Evolutionary conservation across 2,329 filamentous ascomycete genomes (phyloP).

Genomic region (Curvularia lunata): DNA sequence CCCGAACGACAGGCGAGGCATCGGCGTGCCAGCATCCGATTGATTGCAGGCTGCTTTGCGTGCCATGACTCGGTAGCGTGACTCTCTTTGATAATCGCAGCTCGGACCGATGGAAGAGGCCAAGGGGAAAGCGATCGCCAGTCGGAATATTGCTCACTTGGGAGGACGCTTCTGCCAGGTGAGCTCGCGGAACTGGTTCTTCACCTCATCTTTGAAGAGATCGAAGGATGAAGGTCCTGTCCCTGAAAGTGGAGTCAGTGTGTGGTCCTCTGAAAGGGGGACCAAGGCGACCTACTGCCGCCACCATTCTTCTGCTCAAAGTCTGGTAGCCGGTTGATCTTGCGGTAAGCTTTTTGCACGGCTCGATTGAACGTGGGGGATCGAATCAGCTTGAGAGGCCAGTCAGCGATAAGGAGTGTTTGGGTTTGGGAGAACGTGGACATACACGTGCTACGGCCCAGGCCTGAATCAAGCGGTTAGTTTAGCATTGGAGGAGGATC

Average conservation of each 20-base stretch:
- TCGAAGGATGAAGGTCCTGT: constrained; percentile 53
- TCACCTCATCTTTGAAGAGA: constrained; percentile 62
- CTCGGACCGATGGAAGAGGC: constrained; percentile 1
- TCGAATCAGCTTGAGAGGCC: constrained; percentile 54
- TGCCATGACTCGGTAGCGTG: background rate
- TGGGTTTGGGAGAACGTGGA: constrained; percentile 7
- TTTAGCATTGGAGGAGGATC: constrained; percentile 5
- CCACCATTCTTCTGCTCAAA: constrained; percentile 45
- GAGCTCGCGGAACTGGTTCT: constrained; percentile 52
- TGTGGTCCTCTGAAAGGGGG: background rate
- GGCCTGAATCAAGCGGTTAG: constrained; percentile 39
- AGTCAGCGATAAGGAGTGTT: constrained; percentile 1
- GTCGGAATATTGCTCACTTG: constrained; percentile 22
- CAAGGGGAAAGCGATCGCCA: background rate
- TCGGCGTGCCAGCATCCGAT: background rate
- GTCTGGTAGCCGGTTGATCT: constrained; percentile 56
- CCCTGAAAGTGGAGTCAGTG: constrained; percentile 22
- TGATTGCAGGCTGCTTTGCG: background rate
- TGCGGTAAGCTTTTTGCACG: constrained; percentile 58
- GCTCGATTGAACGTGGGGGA: constrained; percentile 62
- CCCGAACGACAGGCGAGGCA: background rate
- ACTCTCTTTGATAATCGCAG: background rate
- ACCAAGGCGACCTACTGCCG: constrained; percentile 54
- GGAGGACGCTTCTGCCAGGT: constrained; percentile 48
- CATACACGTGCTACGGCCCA: constrained; percentile 49